Evolutionary conservation across 192 early-diverging fungal genomes (phyloP).

Genomic region (Mortierella hygrophila): DNA sequence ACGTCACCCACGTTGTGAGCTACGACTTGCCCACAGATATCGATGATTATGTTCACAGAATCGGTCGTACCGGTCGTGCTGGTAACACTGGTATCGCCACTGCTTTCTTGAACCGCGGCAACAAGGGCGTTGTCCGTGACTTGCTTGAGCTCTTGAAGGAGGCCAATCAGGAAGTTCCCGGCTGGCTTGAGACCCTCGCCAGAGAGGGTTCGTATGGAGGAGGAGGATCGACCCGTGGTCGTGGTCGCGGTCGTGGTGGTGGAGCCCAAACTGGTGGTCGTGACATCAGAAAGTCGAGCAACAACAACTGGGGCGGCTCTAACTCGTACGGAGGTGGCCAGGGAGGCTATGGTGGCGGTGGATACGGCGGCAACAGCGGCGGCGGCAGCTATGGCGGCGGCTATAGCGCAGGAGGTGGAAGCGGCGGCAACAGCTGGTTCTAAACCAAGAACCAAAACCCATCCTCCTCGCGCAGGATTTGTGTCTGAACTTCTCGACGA

Average conservation of each 20-base stretch:
- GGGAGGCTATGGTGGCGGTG: conserved; percentile 33
- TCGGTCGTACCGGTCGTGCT: conserved; percentile 98
- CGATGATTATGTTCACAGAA: conserved; percentile 99
- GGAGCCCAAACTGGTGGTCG: conserved; percentile 30
- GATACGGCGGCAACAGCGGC: conserved; percentile 37
- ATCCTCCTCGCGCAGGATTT: not conserved
- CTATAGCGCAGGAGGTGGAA: conserved; percentile 45
- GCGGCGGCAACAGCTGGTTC: conserved; percentile 75
- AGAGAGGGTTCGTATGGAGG: conserved; percentile 65
- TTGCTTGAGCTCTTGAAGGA: conserved; percentile 91
- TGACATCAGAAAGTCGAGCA: conserved; percentile 57
- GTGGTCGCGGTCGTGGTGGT: conserved; percentile 70
- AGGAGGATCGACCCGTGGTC: conserved; percentile 59
- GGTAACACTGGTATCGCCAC: conserved; percentile 94
- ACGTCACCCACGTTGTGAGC: conserved; percentile 90
- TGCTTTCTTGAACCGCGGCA: conserved; percentile 93
- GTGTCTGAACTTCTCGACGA: not conserved
- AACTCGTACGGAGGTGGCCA: conserved; percentile 39
- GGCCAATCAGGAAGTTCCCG: conserved; percentile 94
- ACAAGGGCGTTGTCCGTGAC: conserved; percentile 86
- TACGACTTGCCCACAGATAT: conserved; percentile 96
- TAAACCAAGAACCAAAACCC: conserved; percentile 31
- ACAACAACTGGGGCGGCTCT: conserved; percentile 46
- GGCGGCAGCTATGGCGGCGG: conserved; percentile 20
- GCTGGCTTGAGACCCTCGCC: conserved; percentile 81